Conservation (phyloP, 495 filamentous ascomycete genomes). For the Xylaria intraflava region DNA sequence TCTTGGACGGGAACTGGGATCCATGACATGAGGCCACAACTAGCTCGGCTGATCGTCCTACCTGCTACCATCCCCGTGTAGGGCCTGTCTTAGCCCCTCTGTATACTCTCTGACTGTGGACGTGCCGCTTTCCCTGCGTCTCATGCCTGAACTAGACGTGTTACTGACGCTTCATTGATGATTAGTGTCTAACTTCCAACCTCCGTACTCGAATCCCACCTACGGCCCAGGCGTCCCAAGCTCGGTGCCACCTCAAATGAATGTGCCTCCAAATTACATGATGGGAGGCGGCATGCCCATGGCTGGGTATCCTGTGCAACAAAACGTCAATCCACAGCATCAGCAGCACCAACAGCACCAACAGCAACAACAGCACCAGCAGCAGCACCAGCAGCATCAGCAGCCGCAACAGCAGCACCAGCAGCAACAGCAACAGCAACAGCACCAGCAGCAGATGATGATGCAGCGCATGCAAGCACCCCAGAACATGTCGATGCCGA, state of each 20-base stretch:
- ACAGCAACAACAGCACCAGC: slow-evolving; percentile 30
- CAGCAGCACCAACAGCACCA: slow-evolving; percentile 37
- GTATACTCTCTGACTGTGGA: not conserved
- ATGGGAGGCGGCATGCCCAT: slow-evolving; percentile 40
- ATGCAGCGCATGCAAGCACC: slow-evolving; percentile 41
- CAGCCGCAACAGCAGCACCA: slow-evolving; percentile 37
- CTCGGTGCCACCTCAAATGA: slow-evolving; percentile 37
- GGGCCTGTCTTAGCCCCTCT: not conserved
- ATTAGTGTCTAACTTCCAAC: slow-evolving; percentile 46
- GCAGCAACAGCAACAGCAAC: slow-evolving; percentile 36
- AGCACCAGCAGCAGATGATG: slow-evolving; percentile 33
- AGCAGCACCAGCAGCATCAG: slow-evolving; percentile 31
- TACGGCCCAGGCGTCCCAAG: slow-evolving; percentile 40
- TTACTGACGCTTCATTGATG: slow-evolving; percentile 11
- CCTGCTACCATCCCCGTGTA: not conserved
- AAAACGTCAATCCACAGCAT: slow-evolving; percentile 33
- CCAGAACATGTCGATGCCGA: slow-evolving; percentile 35
- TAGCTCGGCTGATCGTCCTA: not conserved
- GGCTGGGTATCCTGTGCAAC: slow-evolving; percentile 29
- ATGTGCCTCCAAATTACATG: slow-evolving; percentile 43
- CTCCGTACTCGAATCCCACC: slow-evolving; percentile 45
- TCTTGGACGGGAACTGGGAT: not conserved
- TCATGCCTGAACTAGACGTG: not conserved
- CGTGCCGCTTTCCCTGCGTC: not conserved
- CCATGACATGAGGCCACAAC: not conserved